These are phyloP conservation scores for Boletus reticulatus DNA, from an alignment of 768 basidiomycete species.

Conservation along the genomic window DNA sequence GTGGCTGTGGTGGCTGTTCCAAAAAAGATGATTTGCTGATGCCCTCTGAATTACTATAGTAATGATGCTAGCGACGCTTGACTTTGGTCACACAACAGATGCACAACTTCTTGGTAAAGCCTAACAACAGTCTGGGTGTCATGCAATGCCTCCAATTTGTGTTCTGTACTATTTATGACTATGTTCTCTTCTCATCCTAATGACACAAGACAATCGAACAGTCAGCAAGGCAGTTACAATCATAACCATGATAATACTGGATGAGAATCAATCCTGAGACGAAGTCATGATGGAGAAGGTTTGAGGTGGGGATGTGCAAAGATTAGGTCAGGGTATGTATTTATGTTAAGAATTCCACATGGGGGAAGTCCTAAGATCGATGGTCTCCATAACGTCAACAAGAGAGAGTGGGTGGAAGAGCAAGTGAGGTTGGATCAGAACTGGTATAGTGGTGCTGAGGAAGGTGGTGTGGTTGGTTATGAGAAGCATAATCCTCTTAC, in stretches of 20 bases:
- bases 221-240: slow-evolving; percentile 41
- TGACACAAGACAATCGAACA: too few relatives aligned
- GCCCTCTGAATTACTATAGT: too few relatives aligned
- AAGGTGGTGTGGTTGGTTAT: slow-evolving; percentile 82
- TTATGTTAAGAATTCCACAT: slow-evolving; percentile 68
- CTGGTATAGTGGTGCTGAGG: slow-evolving; percentile 94
- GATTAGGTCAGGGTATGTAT: slow-evolving; percentile 74
- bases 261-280: slow-evolving; percentile 91
- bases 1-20: too few relatives aligned
- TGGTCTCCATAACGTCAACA: slow-evolving; percentile 61
- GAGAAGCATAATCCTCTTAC: slow-evolving; percentile 92
- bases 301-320: slow-evolving; percentile 60
- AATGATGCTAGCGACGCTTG: too few relatives aligned
- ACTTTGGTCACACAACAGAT: too few relatives aligned
- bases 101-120: too few relatives aligned
- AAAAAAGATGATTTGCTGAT: too few relatives aligned
- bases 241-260: slow-evolving; percentile 68
- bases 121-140: too few relatives aligned
- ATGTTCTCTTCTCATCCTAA: too few relatives aligned
- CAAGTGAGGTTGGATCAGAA: slow-evolving; percentile 88
- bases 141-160: too few relatives aligned
- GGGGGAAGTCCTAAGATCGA: slow-evolving; percentile 72
- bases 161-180: too few relatives aligned
- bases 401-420: slow-evolving; percentile 96
- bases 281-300: slow-evolving; percentile 48